Evolutionary conservation across 345 rosid genomes (phyloP).

Genomic region (Brassica cretica): DNA sequence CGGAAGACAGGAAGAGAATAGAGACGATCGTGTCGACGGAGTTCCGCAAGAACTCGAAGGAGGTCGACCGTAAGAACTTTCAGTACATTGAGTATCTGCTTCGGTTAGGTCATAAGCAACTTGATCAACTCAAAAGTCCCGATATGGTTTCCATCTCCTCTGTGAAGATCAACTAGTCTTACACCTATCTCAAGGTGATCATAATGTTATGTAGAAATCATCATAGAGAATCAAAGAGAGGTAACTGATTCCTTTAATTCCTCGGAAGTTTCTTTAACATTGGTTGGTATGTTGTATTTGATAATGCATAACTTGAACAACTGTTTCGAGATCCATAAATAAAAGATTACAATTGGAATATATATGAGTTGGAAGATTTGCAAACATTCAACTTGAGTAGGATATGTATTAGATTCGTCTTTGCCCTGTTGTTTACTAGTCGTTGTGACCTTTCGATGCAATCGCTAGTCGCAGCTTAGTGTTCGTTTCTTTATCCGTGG

Average conservation of each 20-base stretch:
- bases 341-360: background rate
- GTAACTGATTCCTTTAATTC: slow-evolving; percentile 10
- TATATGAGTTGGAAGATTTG: background rate
- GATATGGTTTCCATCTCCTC: slow-evolving; percentile 55
- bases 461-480: too few species aligned
- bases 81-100: slow-evolving; percentile 76
- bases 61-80: slow-evolving; percentile 80
- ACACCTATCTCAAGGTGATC: background rate
- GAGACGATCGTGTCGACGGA: slow-evolving; percentile 64
- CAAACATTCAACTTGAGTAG: background rate
- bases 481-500: too few species aligned
- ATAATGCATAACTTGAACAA: background rate
- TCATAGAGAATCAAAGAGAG: slow-evolving; percentile 8
- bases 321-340: background rate
- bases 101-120: slow-evolving; percentile 77
- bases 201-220: slow-evolving; percentile 5
- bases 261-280: background rate
- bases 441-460: too few species aligned
- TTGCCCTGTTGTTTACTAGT: background rate
- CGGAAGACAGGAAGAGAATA: slow-evolving; percentile 56
- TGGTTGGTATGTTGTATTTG: background rate
- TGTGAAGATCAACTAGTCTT: slow-evolving; percentile 26
- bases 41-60: slow-evolving; percentile 60
- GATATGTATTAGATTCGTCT: background rate
- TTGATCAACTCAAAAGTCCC: slow-evolving; percentile 71